Evolutionary conservation across 768 basidiomycete species (phyloP), one percentile per base, ranked within the genome.

Genomic region (Ramaria sp.): DNA sequence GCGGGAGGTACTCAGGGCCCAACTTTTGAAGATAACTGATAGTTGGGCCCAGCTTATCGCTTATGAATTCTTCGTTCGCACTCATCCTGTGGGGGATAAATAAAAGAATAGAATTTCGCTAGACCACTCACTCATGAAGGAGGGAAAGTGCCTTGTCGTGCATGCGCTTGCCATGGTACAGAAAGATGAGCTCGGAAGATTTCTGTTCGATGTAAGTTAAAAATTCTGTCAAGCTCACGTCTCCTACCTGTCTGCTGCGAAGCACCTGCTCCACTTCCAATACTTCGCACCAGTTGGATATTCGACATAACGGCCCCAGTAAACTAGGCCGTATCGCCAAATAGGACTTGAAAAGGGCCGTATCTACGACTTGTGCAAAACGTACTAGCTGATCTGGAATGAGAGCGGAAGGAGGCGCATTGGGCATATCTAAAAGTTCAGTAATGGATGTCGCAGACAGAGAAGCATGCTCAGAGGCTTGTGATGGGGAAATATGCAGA

Each of bases 211-310:
- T 34, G 20, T 30, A 8, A 41, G 38, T 22, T 42, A 16, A 22
- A 9, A 12, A 8, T 58, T n/a, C 16, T 58, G 15, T 5, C 1
- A 43, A 27, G 15, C 18, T 16, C 28, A 5, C n/a, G 22, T 9
- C 1, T 50, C 20, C 18, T 47, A 90, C 94, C 79, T 86, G 83
- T 34, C 85, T 78, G 27, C 78, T 79, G 55, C 81, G 76, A 50
- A 99, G 69, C 57, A 91, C 79, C 64, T 88, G 91, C 65, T 99
- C 93, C 0, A 94, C 89, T 62, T 94, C 88, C 4, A 81, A 82
- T 1, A 98, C 93, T 63, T 97, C 96, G 67, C 95, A 98, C 92
- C 93, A 99, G 67, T 96, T 98, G 2, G 89, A 79, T 24, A 95
- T 72, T 41, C 95, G 78, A 67, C 95, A 98, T 48, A 97, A 67